Evolutionary conservation across 176 grass and related monocot species (phyloP), one percentile per base, ranked within the genome.

Genomic region (Poa annua): DNA sequence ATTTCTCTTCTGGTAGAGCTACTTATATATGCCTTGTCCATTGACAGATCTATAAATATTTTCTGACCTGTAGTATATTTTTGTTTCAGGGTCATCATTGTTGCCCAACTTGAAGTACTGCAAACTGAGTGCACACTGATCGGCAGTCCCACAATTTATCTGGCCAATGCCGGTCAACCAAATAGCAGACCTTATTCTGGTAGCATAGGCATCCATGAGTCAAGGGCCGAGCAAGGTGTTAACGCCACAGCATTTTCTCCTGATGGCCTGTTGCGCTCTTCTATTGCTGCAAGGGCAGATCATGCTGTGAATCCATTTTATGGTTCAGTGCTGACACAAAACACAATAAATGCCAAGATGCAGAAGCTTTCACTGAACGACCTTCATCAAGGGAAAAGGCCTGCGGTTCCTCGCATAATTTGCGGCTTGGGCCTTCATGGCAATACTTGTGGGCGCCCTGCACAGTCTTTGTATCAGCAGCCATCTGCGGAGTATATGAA

Each of bases 31-130:
- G 3, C 41, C 9, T 65, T 82, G 36, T 14, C 44, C 44, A 64
- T 76, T 87, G 77, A 88, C 26, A 39, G 19, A 41, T 69, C 21
- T 54, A 50, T 50, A 74, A 64, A 50, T 74, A 50, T 74, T 77
- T 91, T 24, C 26, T 80, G 35, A 68, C 39, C 54, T 85, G 22
- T 73, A 50, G 26, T 32, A 26, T 48, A 8, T 50, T 72, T 49
- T 49, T 1, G 69, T 70, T 89, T 19, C 83, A 99, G 93, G 81
- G 93, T 99, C 53, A 87, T 90, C 75, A 89, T 92, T 44, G 35
- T 99, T 52, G 83, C 92, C 41, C 84, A 91, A 72, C 79, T 99
- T 71, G 79, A 90, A 16, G n/a, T 99, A 42, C 77, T 99, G 77
- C 83, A 89, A 80, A 90, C 29, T 50, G 79, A 85, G 39, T 91